Evolutionary conservation across 176 grass and related monocot genomes (phyloP), one percentile per base, ranked within the genome.

Genomic region (Eragrostis nindensis): DNA sequence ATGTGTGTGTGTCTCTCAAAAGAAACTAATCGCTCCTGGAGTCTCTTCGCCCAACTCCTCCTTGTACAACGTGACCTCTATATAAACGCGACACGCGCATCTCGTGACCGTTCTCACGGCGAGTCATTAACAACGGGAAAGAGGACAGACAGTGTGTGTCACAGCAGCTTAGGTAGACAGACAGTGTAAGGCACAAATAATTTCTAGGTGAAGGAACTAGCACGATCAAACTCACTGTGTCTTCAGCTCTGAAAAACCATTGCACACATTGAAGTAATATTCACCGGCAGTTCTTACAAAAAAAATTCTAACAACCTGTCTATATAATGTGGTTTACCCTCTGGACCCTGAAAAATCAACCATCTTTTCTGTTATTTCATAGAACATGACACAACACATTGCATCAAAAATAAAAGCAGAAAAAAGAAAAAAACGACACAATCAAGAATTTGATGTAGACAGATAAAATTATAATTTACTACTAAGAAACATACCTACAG

Each of bases 221-320:
- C 14, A 46, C 14, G 77, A 72, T 14, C 78, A 27, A 84, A 67
- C 81, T 94, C 73, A 98, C 95, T 38, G 95, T 98, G 86, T 98
- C 95, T 91, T 92, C 90, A 67, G 95, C 92, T 92, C 90, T 88
- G 60, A 90, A 98, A 86, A 98, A 94, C 95, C 95, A 98, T 59
- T 98, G 95, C 9, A 79, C 92, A 65, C 85, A n/a, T n/a, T 87
- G 73, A 80, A 80, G 83, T 94, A 98, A 85, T 54, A 64, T 73
- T 85, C 66, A 68, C 88, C 86, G 8, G 55, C 29, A 83, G 56
- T 74, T 59, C 92, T 91, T 91, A 94, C 86, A 50, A 98, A 98
- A n/a, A n/a, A 61, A 98, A 94, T 76, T 98, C 95, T 76, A 94
- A 86, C 60, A 98, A 83, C 80, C 76, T 90, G 80, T 92, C 90